These are phyloP conservation scores for Hyphopichia fennica DNA, from an alignment of 1,139 yeast species.

Conservation along the genomic window DNA sequence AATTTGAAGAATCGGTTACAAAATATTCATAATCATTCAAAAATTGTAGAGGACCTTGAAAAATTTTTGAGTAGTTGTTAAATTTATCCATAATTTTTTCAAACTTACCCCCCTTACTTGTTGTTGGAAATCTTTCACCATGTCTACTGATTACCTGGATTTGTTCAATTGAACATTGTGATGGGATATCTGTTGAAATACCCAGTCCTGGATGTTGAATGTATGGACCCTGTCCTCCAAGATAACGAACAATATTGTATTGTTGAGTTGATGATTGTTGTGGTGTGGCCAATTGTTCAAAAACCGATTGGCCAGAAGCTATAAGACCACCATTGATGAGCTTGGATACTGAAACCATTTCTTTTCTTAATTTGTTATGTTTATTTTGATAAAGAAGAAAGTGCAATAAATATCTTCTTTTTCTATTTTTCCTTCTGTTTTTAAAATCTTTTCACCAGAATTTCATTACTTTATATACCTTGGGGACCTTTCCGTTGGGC, in stretches of 20 bases:
- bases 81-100: conserved; percentile 21
- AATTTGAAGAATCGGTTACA: conserved; percentile 22
- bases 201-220: conserved; percentile 47
- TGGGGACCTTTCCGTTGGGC: too few species aligned
- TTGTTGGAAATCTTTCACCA: conserved; percentile 69
- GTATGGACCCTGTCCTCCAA: conserved; percentile 52
- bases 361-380: too few species aligned
- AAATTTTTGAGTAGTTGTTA: conserved; percentile 21
- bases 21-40: conserved; percentile 35
- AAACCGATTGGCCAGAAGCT: conserved; percentile 25
- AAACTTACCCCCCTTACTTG: conserved; percentile 21
- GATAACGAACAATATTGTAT: conserved; percentile 41
- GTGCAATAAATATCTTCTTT: too few species aligned
- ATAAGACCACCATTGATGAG: conserved; percentile 27
- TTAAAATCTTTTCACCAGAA: too few species aligned
- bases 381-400: too few species aligned
- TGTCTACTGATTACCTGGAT: conserved; percentile 67
- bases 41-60: conserved; percentile 31
- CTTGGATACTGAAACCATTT: conserved; percentile 36
- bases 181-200: conserved; percentile 48
- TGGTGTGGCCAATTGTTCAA: conserved; percentile 29
- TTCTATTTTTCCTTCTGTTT: too few species aligned
- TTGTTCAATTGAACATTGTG: conserved; percentile 56
- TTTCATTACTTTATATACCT: too few species aligned
- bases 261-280: conserved; percentile 36